Evolutionary conservation across 352 stramenopile species (phyloP).

Genomic region (Phytophthora capsici): DNA sequence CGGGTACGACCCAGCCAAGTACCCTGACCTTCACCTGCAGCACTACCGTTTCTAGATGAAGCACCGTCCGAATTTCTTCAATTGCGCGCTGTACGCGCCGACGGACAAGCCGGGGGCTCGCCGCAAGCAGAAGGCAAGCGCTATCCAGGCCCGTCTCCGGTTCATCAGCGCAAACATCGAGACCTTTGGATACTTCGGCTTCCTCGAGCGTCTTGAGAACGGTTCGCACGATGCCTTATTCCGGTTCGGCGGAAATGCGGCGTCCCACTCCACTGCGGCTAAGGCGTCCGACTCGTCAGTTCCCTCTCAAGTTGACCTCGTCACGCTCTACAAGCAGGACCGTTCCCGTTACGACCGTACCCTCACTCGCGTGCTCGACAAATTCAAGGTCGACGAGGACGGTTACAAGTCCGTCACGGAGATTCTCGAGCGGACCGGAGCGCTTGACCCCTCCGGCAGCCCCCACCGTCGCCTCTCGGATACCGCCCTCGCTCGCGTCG

Average conservation of each 20-base stretch:
- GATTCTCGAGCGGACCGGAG: background rate
- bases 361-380: background rate
- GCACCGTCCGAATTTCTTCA: background rate
- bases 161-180: too few species aligned
- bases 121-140: too few species aligned
- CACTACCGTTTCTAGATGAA: constrained; percentile 6
- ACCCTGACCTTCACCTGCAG: background rate
- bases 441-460: too few species aligned
- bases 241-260: background rate
- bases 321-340: background rate
- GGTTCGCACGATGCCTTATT: too few species aligned
- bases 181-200: too few species aligned
- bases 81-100: background rate
- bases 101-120: too few species aligned
- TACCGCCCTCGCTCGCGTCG: too few species aligned
- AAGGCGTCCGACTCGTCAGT: background rate
- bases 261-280: background rate
- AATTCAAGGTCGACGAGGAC: background rate
- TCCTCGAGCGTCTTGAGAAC: too few species aligned
- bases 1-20: constrained; percentile 1
- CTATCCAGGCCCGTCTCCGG: too few species aligned
- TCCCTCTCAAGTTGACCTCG: background rate
- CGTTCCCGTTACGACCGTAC: background rate
- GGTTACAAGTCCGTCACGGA: background rate
- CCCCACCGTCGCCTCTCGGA: too few species aligned